phyloP scores from a whole-genome alignment of 495 filamentous ascomycete genomes.

The Sordaria brevicollis region DNA sequence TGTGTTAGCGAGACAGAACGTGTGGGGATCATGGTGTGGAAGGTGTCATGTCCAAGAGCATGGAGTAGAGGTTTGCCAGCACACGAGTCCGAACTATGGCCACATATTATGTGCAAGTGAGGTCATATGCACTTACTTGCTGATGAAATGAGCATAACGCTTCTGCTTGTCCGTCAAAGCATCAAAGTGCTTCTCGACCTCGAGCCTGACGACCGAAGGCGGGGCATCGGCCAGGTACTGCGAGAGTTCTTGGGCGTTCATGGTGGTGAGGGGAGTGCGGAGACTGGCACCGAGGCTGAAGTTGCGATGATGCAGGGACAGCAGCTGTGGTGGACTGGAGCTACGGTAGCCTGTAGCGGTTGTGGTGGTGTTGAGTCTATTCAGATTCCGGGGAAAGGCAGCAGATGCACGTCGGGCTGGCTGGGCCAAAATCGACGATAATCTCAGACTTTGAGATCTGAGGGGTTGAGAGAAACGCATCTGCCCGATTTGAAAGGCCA shows the following conservation, averaged over 20 bases:
- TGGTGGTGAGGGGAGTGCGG: conserved; percentile 10
- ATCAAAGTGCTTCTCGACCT: conserved; percentile 84
- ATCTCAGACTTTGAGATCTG: conserved; percentile 9
- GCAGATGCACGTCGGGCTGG: background rate
- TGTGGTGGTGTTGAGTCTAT: conserved; percentile 2
- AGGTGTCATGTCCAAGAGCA: background rate
- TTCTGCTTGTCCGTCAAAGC: conserved; percentile 67
- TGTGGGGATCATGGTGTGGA: background rate
- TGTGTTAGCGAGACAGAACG: background rate
- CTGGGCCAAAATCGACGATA: background rate
- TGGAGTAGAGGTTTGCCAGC: background rate
- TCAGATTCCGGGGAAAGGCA: background rate
- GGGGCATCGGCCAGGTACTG: conserved; percentile 87
- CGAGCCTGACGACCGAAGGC: conserved; percentile 72
- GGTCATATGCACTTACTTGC: conserved; percentile 43
- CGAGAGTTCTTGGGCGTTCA: conserved; percentile 44
- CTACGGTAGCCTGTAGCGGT: background rate
- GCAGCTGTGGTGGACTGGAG: background rate
- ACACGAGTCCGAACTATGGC: background rate
- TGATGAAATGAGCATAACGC: conserved; percentile 88
- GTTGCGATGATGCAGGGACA: background rate
- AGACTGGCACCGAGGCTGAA: background rate
- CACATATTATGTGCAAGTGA: background rate
- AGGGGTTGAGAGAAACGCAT: conserved; percentile 14
- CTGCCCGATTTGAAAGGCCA: background rate